Conservation (phyloP, 2,329 filamentous ascomycete genomes). For the Cytospora schulzeri region DNA sequence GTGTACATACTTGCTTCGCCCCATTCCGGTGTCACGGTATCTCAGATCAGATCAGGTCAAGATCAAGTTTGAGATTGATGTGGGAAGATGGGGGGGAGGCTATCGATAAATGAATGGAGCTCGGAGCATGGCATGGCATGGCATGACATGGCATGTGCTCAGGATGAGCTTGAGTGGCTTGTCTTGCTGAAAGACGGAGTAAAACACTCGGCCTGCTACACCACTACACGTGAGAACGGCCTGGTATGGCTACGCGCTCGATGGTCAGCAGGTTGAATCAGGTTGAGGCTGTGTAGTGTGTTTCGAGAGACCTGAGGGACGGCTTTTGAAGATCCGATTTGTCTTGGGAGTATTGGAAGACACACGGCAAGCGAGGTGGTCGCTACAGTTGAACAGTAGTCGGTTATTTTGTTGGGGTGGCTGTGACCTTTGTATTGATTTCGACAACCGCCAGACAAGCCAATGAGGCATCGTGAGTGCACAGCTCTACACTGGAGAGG, state of each 20-base stretch:
- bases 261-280: not conserved
- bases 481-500: not conserved
- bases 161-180: not conserved
- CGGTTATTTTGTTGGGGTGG: not conserved
- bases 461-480: slow-evolving; percentile 17
- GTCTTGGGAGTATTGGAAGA: not conserved
- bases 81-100: slow-evolving; percentile 8
- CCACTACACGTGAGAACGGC: slow-evolving; percentile 4
- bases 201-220: not conserved
- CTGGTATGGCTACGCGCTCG: slow-evolving; percentile 23
- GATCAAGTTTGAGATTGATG: slow-evolving; percentile 2
- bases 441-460: slow-evolving; percentile 25
- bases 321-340: slow-evolving; percentile 17
- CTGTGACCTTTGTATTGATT: slow-evolving; percentile 2
- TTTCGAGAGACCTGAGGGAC: slow-evolving; percentile 9
- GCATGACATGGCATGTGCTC: not conserved
- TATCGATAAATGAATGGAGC: not conserved
- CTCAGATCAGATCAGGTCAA: not conserved
- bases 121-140: not conserved
- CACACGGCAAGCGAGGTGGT: not conserved
- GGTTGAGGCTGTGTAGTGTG: slow-evolving; percentile 18
- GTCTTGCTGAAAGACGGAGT: not conserved
- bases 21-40: slow-evolving; percentile 20
- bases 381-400: not conserved
- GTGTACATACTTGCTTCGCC: slow-evolving; percentile 12